Conservation (phyloP, 192 early-diverging fungal genomes). For the Coemansia sp. region DNA sequence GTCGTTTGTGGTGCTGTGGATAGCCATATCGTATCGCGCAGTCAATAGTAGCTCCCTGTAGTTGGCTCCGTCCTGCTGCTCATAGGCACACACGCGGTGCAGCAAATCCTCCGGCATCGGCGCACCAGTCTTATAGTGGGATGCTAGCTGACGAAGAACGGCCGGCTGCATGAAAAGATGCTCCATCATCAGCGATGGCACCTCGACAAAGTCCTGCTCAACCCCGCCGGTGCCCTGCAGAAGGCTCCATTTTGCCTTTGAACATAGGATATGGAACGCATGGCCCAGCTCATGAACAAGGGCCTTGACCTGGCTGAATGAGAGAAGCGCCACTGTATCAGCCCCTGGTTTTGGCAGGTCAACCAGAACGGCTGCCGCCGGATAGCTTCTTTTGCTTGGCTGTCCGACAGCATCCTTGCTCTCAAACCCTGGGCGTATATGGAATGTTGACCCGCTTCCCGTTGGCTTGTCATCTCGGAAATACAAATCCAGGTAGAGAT, state of each 20-base stretch:
- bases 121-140: constrained; percentile 68
- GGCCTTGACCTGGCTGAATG: constrained; percentile 71
- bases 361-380: constrained; percentile 62
- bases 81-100: constrained; percentile 58
- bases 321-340: constrained; percentile 64
- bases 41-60: constrained; percentile 70
- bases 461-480: constrained; percentile 63
- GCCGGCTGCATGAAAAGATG: constrained; percentile 66
- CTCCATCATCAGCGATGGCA: constrained; percentile 80
- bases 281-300: constrained; percentile 82
- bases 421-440: constrained; percentile 60
- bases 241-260: constrained; percentile 61
- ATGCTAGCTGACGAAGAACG: constrained; percentile 52
- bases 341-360: constrained; percentile 61
- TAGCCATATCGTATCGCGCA: constrained; percentile 66
- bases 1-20: constrained; percentile 59
- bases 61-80: constrained; percentile 65
- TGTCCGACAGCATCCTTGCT: constrained; percentile 1
- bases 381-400: constrained; percentile 43
- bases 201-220: constrained; percentile 80
- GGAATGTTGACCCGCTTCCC: constrained; percentile 67
- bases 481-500: constrained; percentile 69
- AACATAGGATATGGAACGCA: constrained; percentile 62
- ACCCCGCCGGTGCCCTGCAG: constrained; percentile 66
- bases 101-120: constrained; percentile 67